These are phyloP conservation scores for Asterochloris sp. DNA, from an alignment of 139 green algal genomes.

Conservation along the genomic window DNA sequence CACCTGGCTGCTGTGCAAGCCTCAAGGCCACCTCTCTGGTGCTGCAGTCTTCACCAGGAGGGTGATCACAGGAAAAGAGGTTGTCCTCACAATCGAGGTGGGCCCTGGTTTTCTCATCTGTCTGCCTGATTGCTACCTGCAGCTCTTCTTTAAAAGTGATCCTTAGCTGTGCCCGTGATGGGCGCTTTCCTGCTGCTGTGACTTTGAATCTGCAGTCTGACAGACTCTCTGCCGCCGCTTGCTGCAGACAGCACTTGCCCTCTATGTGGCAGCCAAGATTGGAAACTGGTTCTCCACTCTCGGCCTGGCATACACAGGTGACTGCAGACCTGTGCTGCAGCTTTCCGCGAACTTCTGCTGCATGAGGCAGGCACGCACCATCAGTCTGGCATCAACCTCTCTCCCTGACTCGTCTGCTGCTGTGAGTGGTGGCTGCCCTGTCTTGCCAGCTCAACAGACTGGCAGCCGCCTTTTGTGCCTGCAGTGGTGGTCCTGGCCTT, in stretches of 20 bases:
- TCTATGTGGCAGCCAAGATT: slow-evolving; percentile 37
- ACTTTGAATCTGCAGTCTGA: background rate
- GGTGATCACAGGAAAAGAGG: slow-evolving; percentile 17
- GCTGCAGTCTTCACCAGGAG: slow-evolving; percentile 9
- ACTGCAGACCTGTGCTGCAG: background rate
- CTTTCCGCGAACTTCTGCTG: background rate
- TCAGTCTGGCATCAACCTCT: too few species aligned
- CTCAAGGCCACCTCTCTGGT: background rate
- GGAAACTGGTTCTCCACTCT: slow-evolving; percentile 32
- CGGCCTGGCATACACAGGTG: slow-evolving; percentile 29
- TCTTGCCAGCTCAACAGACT: too few species aligned
- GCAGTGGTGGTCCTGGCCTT: slow-evolving; percentile 36
- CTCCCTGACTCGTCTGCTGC: too few species aligned
- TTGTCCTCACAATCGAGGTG: slow-evolving; percentile 23
- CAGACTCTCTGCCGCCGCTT: too few species aligned
- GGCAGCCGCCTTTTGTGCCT: background rate
- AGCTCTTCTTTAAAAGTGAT: background rate
- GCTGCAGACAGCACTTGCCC: slow-evolving; percentile 21
- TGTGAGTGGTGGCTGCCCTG: too few species aligned
- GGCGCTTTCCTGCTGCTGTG: background rate
- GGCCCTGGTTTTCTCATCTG: background rate
- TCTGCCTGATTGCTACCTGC: background rate
- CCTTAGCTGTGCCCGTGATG: background rate
- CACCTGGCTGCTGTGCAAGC: background rate
- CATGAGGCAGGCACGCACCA: too few species aligned